phyloP scores from a whole-genome alignment of 2,329 filamentous ascomycete species.

The Endocalyx cinctus region DNA sequence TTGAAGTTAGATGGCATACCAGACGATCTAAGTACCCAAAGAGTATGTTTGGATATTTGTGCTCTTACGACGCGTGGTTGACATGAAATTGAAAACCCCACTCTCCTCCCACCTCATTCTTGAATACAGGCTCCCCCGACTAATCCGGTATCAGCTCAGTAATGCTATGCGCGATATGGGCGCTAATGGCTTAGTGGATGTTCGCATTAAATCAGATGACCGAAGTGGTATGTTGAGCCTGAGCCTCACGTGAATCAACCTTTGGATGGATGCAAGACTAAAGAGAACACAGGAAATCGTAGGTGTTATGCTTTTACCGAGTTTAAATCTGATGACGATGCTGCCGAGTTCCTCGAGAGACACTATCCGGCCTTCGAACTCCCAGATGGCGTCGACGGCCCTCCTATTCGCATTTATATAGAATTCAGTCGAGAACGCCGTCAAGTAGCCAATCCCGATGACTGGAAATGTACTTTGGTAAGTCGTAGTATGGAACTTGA shows the following conservation, averaged over 20 bases:
- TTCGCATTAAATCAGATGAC: conserved; percentile 28
- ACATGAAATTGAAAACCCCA: too few species aligned
- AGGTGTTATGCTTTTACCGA: conserved; percentile 35
- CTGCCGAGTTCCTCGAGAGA: conserved; percentile 33
- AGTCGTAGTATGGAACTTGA: conserved; percentile 5
- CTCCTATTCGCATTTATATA: conserved; percentile 28
- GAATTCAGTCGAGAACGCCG: conserved; percentile 32
- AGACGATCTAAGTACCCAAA: conserved; percentile 22
- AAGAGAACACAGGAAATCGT: conserved; percentile 23
- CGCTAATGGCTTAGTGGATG: conserved; percentile 24
- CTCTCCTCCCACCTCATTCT: too few species aligned
- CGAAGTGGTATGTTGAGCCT: conserved; percentile 17
- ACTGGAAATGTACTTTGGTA: conserved; percentile 37
- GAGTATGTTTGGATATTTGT: conserved; percentile 13
- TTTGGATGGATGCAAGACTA: too few species aligned
- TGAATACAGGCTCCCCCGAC: too few species aligned
- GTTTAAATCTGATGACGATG: conserved; percentile 34
- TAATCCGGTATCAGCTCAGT: too few species aligned
- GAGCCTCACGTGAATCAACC: too few species aligned
- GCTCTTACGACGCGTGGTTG: too few species aligned
- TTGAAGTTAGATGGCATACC: conserved; percentile 29
- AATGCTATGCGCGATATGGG: conserved; percentile 24
- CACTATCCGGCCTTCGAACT: conserved; percentile 33
- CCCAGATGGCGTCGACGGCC: conserved; percentile 25
- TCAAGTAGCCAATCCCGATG: conserved; percentile 28